phyloP scores from a whole-genome alignment of 257 asterid species.

The Solanum medicagineum region DNA sequence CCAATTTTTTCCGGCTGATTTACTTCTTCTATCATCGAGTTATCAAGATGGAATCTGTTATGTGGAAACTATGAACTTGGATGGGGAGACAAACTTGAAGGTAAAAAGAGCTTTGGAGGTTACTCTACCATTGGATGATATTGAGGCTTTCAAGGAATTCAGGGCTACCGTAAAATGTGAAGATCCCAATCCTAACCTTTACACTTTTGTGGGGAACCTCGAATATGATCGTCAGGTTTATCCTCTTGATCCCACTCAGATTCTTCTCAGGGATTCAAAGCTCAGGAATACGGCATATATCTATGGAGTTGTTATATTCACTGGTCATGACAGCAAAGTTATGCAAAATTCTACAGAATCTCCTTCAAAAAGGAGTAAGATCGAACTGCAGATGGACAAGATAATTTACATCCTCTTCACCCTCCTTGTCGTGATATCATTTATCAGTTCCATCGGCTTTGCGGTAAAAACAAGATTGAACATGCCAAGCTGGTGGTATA shows the following conservation, averaged over 20 bases:
- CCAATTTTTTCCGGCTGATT: conserved; percentile 85
- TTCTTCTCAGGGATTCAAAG: conserved; percentile 92
- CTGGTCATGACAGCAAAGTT: conserved; percentile 89
- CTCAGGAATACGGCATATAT: conserved; percentile 75
- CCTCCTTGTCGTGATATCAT: conserved; percentile 57
- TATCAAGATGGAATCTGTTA: conserved; percentile 92
- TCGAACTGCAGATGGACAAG: conserved; percentile 89
- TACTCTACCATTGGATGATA: conserved; percentile 55
- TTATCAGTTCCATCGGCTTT: conserved; percentile 70
- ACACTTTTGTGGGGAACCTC: conserved; percentile 77
- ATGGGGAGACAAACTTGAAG: conserved; percentile 93
- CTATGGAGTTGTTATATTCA: conserved; percentile 81
- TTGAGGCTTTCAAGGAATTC: conserved; percentile 55
- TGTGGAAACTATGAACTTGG: conserved; percentile 94
- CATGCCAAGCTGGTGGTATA: conserved; percentile 84
- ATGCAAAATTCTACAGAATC: conserved; percentile 90
- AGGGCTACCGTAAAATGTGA: conserved; percentile 64
- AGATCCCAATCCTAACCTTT: conserved; percentile 89
- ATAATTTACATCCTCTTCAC: conserved; percentile 80
- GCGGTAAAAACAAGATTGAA: conserved; percentile 55
- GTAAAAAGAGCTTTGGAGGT: conserved; percentile 73
- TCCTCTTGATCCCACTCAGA: conserved; percentile 86
- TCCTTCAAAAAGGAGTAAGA: conserved; percentile 84
- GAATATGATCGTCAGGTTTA: conserved; percentile 49
- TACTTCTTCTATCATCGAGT: conserved; percentile 76